Evolutionary conservation across 208 protist species (phyloP), one percentile per base, ranked within the genome.

Genomic region (Spongospora subterranea): DNA sequence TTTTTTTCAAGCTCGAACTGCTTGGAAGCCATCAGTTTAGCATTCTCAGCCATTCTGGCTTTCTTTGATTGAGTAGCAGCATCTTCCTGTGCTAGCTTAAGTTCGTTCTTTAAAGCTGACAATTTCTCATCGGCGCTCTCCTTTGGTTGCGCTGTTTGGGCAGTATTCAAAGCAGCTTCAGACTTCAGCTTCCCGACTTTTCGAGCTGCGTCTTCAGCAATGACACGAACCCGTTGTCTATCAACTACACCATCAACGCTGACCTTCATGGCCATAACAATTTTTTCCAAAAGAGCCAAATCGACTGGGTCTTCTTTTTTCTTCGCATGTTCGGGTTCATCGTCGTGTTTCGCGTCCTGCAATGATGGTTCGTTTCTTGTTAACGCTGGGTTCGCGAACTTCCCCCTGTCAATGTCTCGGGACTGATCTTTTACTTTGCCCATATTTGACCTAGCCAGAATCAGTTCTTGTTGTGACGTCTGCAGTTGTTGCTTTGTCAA

Each of bases 21-120:
- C 71, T 82, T 82, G 6, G n/a, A 82, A 13, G 71, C 71, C 71
- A 82, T 82, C n/a, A 82, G 17, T 43, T 82, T 82, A n/a, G 17
- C n/a, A 20, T 6, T 39, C 35, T 82, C 71, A 20, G 71, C 71
- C 35, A 82, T 82, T n/a, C 35, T 82, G 71, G 71, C 71, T 13
- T 35, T 45, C 35, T 82, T 82, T 20, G 71, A 6, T 13, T 35
- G 35, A n/a, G 71, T 82, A 35, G 6, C 71, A 43, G 40, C 71
- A 20, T 82, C 17, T n/a, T 82, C 71, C 35, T 82, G 71, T 39
- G 71, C 71, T n/a, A 17, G 17, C 71, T 35, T 43, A 35, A 82
- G 71, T 35, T 82, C 71, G 17, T 82, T 82, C 71, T 43, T 82
- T n/a, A 82, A n/a, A 20, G 35, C 40, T 35, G n/a, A 6, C 17